Conservation (phyloP, 31 red algal genomes). For the Odonthalia washingtoniensis region DNA sequence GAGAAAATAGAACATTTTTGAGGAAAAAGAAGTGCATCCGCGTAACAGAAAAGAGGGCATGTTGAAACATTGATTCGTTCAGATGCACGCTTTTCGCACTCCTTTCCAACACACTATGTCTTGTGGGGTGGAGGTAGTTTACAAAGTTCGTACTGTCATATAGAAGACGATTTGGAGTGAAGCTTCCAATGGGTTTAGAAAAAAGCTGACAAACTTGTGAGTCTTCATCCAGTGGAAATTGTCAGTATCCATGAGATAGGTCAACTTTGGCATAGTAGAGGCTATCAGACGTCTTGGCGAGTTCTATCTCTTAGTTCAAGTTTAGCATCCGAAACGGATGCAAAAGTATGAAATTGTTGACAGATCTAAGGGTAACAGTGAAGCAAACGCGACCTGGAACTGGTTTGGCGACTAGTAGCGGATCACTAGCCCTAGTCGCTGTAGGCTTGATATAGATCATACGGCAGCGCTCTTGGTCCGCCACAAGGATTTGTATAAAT, state of each 20-base stretch:
- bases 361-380: background rate
- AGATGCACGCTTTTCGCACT: no score
- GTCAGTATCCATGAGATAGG: background rate
- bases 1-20: no score
- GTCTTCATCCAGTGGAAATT: background rate
- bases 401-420: background rate
- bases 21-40: no score
- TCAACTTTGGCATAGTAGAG: background rate
- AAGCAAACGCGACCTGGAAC: background rate
- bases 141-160: background rate
- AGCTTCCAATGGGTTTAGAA: background rate
- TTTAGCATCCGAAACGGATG: background rate
- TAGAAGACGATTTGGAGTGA: conserved; percentile 7
- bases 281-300: background rate
- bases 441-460: background rate
- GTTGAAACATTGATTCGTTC: no score
- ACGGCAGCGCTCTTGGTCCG: background rate
- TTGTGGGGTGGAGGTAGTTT: background rate
- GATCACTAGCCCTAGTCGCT: background rate
- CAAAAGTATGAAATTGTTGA: background rate
- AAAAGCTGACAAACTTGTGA: conserved; percentile 5
- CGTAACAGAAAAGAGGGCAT: no score
- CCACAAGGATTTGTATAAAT: background rate
- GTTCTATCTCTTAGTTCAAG: background rate
- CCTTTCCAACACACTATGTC: no score